These are phyloP conservation scores for Scedosporium aurantiacum DNA, from an alignment of 2,329 filamentous ascomycete genomes.

Conservation along the genomic window DNA sequence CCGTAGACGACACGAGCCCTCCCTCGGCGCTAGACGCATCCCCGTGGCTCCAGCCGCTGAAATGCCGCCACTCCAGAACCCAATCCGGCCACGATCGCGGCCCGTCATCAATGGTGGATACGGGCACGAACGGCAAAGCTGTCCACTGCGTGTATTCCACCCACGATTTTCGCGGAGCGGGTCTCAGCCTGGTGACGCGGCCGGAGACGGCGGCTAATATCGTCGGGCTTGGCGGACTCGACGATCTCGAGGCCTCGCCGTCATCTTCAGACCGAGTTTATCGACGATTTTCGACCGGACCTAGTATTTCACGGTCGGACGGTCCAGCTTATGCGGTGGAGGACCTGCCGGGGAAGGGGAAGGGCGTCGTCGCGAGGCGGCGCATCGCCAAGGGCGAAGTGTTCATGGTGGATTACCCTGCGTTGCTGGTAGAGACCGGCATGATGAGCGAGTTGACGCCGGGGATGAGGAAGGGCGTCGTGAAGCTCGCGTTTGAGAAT, in stretches of 20 bases:
- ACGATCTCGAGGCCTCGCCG: background rate
- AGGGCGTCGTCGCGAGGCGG: conserved; percentile 20
- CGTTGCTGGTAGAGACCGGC: conserved; percentile 15
- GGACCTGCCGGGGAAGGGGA: conserved; percentile 18
- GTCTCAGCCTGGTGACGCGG: background rate
- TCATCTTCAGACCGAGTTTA: background rate
- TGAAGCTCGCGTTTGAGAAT: conserved; percentile 18
- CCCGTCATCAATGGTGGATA: background rate
- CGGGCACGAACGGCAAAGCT: too few species aligned
- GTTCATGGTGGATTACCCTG: conserved; percentile 19
- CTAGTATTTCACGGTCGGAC: background rate
- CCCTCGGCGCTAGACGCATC: background rate
- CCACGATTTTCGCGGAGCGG: background rate
- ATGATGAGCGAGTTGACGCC: conserved; percentile 11
- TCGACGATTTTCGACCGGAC: background rate
- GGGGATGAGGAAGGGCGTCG: conserved; percentile 14
- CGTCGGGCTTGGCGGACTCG: background rate
- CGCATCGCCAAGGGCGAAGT: conserved; percentile 19
- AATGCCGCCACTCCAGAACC: background rate
- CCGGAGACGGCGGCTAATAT: background rate
- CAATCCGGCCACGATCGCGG: background rate
- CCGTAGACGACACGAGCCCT: conserved; percentile 1
- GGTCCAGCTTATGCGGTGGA: conserved; percentile 15
- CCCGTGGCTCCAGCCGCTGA: background rate
- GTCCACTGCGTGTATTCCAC: background rate